These are phyloP conservation scores for Pythium dissimile DNA, from an alignment of 352 stramenopile species.

Conservation along the genomic window DNA sequence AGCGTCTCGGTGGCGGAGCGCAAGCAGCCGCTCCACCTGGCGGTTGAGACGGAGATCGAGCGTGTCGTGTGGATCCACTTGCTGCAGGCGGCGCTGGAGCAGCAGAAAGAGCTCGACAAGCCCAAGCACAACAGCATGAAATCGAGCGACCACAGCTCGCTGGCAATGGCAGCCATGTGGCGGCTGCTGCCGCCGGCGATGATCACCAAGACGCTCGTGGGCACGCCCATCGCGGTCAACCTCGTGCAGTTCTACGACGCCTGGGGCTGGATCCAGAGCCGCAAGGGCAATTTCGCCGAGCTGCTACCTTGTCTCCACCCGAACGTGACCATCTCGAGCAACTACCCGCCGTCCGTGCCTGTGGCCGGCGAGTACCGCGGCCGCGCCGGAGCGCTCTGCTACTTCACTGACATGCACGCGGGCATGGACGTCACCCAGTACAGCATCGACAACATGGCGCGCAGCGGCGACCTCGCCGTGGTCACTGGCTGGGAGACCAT, in stretches of 20 bases:
- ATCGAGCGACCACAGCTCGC: constrained; percentile 7
- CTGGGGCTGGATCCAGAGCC: constrained; percentile 66
- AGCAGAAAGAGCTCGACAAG: constrained; percentile 42
- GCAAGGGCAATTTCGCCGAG: constrained; percentile 77
- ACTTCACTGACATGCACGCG: constrained; percentile 68
- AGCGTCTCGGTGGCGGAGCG: constrained; percentile 39
- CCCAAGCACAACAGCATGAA: constrained; percentile 21
- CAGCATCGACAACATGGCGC: constrained; percentile 61
- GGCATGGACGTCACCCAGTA: constrained; percentile 73
- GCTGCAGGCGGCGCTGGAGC: constrained; percentile 55
- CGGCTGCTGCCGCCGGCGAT: constrained; percentile 28
- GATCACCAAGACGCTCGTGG: constrained; percentile 45
- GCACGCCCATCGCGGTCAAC: constrained; percentile 54
- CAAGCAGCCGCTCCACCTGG: constrained; percentile 60
- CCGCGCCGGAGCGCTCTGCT: constrained; percentile 55
- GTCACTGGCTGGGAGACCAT: constrained; percentile 78
- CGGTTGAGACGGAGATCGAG: constrained; percentile 67
- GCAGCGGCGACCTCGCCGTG: constrained; percentile 66
- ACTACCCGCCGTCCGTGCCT: constrained; percentile 66
- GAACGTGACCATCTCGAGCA: constrained; percentile 73
- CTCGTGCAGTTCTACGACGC: constrained; percentile 69
- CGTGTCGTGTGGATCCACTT: constrained; percentile 74
- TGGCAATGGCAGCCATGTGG: constrained; percentile 22
- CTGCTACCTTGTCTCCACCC: constrained; percentile 75
- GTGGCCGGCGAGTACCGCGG: constrained; percentile 72